These are phyloP conservation scores for Inonotus obliquus DNA, from an alignment of 1,284 basidiomycete genomes.

Conservation along the genomic window DNA sequence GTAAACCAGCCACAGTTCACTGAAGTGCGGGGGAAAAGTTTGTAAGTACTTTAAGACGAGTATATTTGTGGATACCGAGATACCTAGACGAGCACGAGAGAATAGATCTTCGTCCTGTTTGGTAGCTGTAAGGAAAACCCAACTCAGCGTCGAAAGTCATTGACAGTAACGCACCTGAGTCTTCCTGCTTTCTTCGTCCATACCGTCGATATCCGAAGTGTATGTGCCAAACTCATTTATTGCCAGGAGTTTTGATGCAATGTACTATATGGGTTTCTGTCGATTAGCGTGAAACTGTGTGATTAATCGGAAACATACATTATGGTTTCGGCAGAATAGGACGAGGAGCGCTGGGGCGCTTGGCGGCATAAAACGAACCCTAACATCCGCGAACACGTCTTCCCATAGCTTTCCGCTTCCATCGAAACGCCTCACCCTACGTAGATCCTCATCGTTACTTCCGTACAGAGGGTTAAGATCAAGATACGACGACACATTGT, in stretches of 20 bases:
- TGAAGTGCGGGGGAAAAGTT: too few relatives aligned
- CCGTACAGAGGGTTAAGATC: conserved; percentile 75
- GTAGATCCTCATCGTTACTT: conserved; percentile 67
- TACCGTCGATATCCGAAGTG: conserved; percentile 41
- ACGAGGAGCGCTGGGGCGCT: conserved; percentile 68
- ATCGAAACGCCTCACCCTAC: conserved; percentile 57
- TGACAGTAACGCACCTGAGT: conserved; percentile 35
- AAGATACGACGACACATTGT: conserved; percentile 70
- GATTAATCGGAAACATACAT: conserved; percentile 46
- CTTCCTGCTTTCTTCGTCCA: conserved; percentile 33
- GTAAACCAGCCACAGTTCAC: conserved; percentile 76
- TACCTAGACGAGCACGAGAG: conserved; percentile 62
- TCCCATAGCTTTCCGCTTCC: conserved; percentile 62
- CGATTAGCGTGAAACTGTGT: background rate
- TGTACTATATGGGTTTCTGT: conserved; percentile 48
- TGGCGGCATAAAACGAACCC: conserved; percentile 75
- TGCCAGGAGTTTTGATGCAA: conserved; percentile 70
- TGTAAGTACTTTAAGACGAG: too few relatives aligned
- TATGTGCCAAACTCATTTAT: conserved; percentile 72
- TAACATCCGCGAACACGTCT: conserved; percentile 65
- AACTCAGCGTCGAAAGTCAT: background rate
- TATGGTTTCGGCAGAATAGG: conserved; percentile 82
- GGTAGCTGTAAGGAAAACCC: background rate
- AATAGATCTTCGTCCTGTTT: conserved; percentile 70
- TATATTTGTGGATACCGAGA: too few relatives aligned